Evolutionary conservation across 768 basidiomycete species (phyloP), one percentile per base, ranked within the genome.

Genomic region (Podaxis carcinomalis): DNA sequence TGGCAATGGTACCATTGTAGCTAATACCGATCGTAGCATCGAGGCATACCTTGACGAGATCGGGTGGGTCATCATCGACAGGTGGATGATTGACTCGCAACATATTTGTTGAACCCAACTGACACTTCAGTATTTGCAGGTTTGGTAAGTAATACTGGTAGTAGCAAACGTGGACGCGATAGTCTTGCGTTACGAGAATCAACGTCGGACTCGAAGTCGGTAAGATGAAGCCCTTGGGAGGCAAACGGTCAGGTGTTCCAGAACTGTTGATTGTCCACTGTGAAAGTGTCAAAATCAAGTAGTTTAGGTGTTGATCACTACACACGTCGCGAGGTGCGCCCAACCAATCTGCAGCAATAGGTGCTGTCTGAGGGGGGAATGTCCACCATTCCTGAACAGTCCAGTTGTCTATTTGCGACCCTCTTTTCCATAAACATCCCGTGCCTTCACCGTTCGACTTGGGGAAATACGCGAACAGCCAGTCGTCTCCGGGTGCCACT

Each of bases 391-490:
- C 84, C 52, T 78, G 78, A 28, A 87, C 72, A 3, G 57, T 70
- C 87, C 91, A 92, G 28, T 67, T 76, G 64, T 92, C 87, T 32
- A 88, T 72, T 62, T 84, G 83, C 10, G 74, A 60, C 2, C 80
- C 85, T 35, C 82, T 80, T 51, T 75, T 77, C 88, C 90, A 92
- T 14, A 91, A 64, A 67, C 89, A 89, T 11, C 80, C 84, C 46
- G 82, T 70, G 10, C 89, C 87, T 61, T 85, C 84, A 1, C 73
- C 69, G 25, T 78, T 80, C 32, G 74, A 74, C 42, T 85, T 78
- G 10, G 89, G 88, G 68, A 88, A 92, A 68, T 86, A 92, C 1
- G 89, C 89, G 66, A 90, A 91, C 4, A 92, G 68, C 84, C 82
- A 88, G 51, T 80, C 77, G 62, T 86, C 84, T 28, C 75, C 74